Conservation (phyloP, 352 stramenopile genomes). For the Phytophthora macrochlamydospora region DNA sequence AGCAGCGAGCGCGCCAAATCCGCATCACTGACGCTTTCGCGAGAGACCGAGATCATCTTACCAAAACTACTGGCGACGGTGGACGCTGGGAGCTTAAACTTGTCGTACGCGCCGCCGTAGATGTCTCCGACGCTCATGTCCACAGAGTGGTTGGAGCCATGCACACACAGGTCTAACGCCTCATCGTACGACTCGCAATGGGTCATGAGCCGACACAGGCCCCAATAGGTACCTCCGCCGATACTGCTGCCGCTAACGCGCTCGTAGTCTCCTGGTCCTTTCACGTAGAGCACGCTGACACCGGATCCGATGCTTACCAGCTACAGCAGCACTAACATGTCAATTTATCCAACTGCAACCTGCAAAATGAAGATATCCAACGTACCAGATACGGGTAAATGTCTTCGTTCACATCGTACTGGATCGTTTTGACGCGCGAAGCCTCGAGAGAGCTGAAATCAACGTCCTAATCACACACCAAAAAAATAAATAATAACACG, state of each 20-base stretch:
- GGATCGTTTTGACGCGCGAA: constrained; percentile 79
- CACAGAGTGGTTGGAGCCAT: constrained; percentile 86
- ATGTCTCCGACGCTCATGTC: constrained; percentile 99
- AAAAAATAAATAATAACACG: background rate
- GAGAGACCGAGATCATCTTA: constrained; percentile 79
- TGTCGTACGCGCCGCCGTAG: constrained; percentile 96
- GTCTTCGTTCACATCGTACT: constrained; percentile 77
- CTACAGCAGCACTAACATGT: constrained; percentile 21
- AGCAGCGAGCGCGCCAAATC: constrained; percentile 96
- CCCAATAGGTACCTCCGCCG: constrained; percentile 99
- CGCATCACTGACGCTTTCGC: constrained; percentile 89
- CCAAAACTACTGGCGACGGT: constrained; percentile 98
- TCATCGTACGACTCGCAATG: constrained; percentile 87
- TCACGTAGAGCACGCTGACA: constrained; percentile 96
- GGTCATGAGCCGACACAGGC: constrained; percentile 95
- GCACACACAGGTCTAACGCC: constrained; percentile 78
- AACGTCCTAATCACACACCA: constrained; percentile 54
- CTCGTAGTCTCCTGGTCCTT: constrained; percentile 93
- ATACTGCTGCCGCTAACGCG: constrained; percentile 98
- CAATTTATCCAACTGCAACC: background rate
- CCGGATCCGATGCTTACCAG: constrained; percentile 99
- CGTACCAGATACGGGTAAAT: constrained; percentile 87
- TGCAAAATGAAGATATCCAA: constrained; percentile 2
- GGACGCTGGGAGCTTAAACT: constrained; percentile 91
- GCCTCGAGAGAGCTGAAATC: constrained; percentile 79